Percentiles rank a stretch among this genome's conserved stretches.
Evolutionary conservation across 2,329 filamentous ascomycete species (phyloP).

Genomic region (Xylariaceae sp.): DNA sequence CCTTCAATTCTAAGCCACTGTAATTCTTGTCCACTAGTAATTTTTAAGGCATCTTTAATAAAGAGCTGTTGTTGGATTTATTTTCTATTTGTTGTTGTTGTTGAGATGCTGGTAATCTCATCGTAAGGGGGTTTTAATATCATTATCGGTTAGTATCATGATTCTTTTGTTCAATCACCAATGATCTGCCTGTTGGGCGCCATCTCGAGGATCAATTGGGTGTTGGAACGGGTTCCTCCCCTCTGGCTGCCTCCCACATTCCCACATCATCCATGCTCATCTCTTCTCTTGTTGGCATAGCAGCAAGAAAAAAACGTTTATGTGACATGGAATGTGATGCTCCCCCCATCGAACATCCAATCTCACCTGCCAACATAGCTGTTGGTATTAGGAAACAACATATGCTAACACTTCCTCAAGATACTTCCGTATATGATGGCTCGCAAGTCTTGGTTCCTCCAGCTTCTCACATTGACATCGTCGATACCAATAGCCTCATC

Average conservation of each 20-base stretch:
- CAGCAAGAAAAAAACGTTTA: constrained; percentile 7
- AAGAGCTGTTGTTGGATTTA: constrained; percentile 26
- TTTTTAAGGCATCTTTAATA: constrained; percentile 24
- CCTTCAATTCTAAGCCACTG: constrained; percentile 25
- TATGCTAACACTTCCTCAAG: constrained; percentile 28
- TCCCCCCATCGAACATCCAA: constrained; percentile 15
- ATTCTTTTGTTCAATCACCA: constrained; percentile 5
- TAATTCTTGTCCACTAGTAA: constrained; percentile 23
- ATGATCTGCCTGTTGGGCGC: too few relatives aligned
- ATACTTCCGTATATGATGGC: constrained; percentile 32
- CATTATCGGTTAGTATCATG: constrained; percentile 32
- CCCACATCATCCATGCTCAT: constrained; percentile 7
- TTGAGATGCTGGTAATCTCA: constrained; percentile 34
- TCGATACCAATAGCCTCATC: constrained; percentile 24
- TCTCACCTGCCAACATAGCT: constrained; percentile 17
- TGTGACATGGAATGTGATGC: constrained; percentile 22
- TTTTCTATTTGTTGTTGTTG: constrained; percentile 11
- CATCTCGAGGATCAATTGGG: constrained; percentile 23
- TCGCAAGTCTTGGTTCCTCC: constrained; percentile 25
- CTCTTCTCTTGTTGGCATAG: neutral
- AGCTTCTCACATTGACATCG: constrained; percentile 29
- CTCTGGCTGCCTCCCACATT: constrained; percentile 4
- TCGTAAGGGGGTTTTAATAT: constrained; percentile 21
- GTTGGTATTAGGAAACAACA: constrained; percentile 12
- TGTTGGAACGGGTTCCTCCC: constrained; percentile 7